phyloP scores from a whole-genome alignment of 768 basidiomycete genomes.

The Kwoniella europaea region DNA sequence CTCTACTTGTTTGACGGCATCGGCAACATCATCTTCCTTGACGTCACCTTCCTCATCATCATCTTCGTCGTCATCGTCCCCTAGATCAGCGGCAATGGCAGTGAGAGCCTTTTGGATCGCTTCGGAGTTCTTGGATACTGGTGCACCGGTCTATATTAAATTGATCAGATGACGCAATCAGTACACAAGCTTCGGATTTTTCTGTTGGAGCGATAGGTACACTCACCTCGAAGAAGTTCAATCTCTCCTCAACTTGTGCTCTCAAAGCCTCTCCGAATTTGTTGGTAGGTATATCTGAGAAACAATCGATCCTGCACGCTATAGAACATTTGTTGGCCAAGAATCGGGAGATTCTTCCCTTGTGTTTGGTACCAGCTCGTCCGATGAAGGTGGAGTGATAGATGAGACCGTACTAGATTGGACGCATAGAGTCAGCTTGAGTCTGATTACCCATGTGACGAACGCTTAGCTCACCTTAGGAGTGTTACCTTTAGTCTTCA shows the following conservation, averaged over 20 bases:
- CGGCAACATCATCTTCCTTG: conserved; percentile 61
- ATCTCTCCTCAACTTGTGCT: conserved; percentile 91
- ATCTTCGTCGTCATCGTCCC: conserved; percentile 59
- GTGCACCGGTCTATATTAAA: conserved; percentile 66
- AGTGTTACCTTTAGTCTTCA: conserved; percentile 99
- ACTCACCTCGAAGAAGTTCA: conserved; percentile 81
- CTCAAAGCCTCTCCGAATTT: conserved; percentile 95
- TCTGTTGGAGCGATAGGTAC: background rate
- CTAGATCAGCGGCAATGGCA: conserved; percentile 62
- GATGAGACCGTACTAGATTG: conserved; percentile 83
- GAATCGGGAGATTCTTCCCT: conserved; percentile 98
- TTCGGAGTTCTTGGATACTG: conserved; percentile 84
- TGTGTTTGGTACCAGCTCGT: conserved; percentile 89
- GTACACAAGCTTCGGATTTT: too few species aligned
- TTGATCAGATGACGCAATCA: too few species aligned
- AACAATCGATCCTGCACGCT: conserved; percentile 95
- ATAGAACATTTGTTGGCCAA: conserved; percentile 98
- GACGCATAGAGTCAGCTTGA: background rate
- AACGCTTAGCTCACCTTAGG: conserved; percentile 70
- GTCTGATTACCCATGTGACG: too few species aligned
- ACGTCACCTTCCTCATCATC: conserved; percentile 70
- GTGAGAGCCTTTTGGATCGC: conserved; percentile 87
- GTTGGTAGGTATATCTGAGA: conserved; percentile 75
- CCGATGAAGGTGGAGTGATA: conserved; percentile 98
- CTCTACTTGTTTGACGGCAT: conserved; percentile 55